Evolutionary conservation across 176 grass and related monocot genomes (phyloP), one percentile per base, ranked within the genome.

Genomic region (Triticum dicoccoides): DNA sequence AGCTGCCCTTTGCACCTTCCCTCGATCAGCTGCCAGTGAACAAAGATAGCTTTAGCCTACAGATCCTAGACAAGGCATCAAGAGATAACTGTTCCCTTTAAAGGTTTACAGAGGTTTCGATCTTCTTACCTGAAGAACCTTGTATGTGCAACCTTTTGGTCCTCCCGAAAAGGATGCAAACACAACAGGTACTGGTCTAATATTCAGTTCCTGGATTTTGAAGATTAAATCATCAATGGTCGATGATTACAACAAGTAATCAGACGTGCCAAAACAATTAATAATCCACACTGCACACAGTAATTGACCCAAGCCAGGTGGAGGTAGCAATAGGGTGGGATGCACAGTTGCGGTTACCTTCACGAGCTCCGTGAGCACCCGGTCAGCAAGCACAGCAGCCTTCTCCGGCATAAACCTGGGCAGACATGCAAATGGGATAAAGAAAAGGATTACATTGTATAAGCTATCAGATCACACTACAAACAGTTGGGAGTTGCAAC

Each of bases 61-160:
- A 69, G 24, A 77, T 76, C 45, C 77, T 54, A 38, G 59, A 84
- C 11, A 11, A 41, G 14, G 5, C 23, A 34, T 8, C 32, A 79
- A 89, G 33, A 86, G 54, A 76, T 80, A 87, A 80, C 30, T 5
- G 17, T 13, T 87, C 79, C 18, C 54, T 70, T 4, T 13, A 29
- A 92, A 82, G 1, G 38, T 65, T 38, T 44, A 24, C 41, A 37
- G 13, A 21, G 13, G 39, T 7, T 51, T 84, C 15, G 64, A 87
- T 41, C 71, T 74, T 25, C 49, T 80, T 51, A 98, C 96, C 96
- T 95, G 93, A 86, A 98, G 83, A 91, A 92, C 91, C 88, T 98
- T 98, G 74, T 98, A 98, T 35, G 89, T 95, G 86, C 93, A 98
- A 65, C 96, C 93, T 89, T 98, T 98, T 4, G 96, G 90, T 24